phyloP scores from a whole-genome alignment of 2,329 filamentous ascomycete species.

The Paradendryphiella salina region DNA sequence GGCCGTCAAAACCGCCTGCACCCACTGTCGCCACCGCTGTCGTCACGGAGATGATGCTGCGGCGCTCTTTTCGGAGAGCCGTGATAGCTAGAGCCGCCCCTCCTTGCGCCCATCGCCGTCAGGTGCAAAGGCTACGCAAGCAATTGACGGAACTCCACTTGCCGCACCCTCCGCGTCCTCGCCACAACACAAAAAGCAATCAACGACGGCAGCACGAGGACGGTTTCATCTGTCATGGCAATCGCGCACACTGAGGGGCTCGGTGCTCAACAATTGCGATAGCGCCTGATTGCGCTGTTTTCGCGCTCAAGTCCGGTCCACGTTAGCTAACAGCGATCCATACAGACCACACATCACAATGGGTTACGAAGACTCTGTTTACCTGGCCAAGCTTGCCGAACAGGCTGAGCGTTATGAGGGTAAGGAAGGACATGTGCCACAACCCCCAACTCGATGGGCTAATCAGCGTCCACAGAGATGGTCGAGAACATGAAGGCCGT shows the following conservation, averaged over 20 bases:
- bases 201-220: background rate
- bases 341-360: constrained; percentile 63
- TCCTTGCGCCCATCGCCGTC: constrained; percentile 34
- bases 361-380: constrained; percentile 99
- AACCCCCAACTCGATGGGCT: constrained; percentile 16
- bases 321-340: constrained; percentile 30
- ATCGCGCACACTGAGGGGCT: constrained; percentile 27
- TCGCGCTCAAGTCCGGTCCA: constrained; percentile 16
- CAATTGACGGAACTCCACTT: constrained; percentile 19
- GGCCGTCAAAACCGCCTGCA: constrained; percentile 16
- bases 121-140: constrained; percentile 26
- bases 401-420: constrained; percentile 99
- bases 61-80: constrained; percentile 18
- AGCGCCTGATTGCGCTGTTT: constrained; percentile 12
- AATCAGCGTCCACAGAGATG: constrained; percentile 71
- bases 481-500: constrained; percentile 99
- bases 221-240: constrained; percentile 12
- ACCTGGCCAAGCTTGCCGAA: constrained; percentile 99
- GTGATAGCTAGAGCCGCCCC: constrained; percentile 30
- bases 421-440: constrained; percentile 50
- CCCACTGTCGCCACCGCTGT: constrained; percentile 11
- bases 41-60: constrained; percentile 14
- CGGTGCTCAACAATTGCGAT: constrained; percentile 20
- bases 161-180: constrained; percentile 1
- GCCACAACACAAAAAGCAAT: background rate